Evolutionary conservation across 1,284 basidiomycete genomes (phyloP).

Genomic region (Boletus coffeatus): DNA sequence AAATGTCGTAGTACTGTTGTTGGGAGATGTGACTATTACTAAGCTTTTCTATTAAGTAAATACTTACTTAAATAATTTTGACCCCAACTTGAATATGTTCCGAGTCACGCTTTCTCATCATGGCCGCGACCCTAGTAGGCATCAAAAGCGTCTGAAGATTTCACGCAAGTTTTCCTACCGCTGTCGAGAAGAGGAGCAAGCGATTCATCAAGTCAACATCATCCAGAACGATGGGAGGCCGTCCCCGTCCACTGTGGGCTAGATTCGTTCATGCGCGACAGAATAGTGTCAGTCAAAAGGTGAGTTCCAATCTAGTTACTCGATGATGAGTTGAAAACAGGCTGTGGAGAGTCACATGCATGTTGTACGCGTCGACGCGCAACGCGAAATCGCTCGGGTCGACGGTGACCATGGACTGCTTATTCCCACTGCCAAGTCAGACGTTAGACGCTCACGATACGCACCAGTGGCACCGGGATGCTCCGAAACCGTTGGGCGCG

Average conservation of each 20-base stretch:
- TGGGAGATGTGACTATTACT: too few relatives aligned
- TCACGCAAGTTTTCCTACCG: constrained; percentile 50
- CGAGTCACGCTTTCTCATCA: constrained; percentile 22
- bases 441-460: constrained; percentile 68
- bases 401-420: constrained; percentile 66
- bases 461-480: constrained; percentile 68
- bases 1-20: too few relatives aligned
- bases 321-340: not conserved
- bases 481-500: constrained; percentile 75
- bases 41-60: too few relatives aligned
- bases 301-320: constrained; percentile 22
- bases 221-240: constrained; percentile 49
- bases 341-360: constrained; percentile 59
- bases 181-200: constrained; percentile 42
- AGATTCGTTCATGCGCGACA: constrained; percentile 74
- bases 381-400: constrained; percentile 73
- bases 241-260: constrained; percentile 28
- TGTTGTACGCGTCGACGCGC: constrained; percentile 80
- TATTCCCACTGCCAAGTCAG: constrained; percentile 75
- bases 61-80: too few relatives aligned
- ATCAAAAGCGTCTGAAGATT: constrained; percentile 49
- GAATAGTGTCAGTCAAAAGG: constrained; percentile 64
- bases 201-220: constrained; percentile 72
- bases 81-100: too few relatives aligned
- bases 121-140: constrained; percentile 59